A percentile compares a stretch with the other conserved stretches of the same genome.
Conservation (phyloP, 202 grass and related monocot genomes). For the Thinopyrum obtusiflorum region DNA sequence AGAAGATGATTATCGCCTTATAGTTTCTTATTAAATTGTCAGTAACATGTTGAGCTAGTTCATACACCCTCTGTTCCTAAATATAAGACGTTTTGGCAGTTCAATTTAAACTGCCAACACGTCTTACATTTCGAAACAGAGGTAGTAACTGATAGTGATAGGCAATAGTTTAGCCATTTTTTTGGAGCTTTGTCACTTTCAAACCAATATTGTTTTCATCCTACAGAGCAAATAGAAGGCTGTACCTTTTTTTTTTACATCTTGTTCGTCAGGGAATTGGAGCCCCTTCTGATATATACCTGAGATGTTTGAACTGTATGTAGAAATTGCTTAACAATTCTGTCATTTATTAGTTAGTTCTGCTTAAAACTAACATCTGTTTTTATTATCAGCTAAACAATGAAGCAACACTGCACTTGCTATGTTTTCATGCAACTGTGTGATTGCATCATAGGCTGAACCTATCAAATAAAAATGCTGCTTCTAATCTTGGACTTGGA, state of each 20-base stretch:
- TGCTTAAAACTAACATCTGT: not conserved
- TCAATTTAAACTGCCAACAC: too few species aligned
- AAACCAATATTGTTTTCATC: not conserved
- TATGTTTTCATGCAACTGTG: not conserved
- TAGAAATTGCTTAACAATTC: not conserved
- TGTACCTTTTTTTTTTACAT: not conserved
- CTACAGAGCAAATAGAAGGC: not conserved
- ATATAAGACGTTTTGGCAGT: too few species aligned
- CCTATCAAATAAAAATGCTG: not conserved
- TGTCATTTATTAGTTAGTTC: conserved; percentile 3
- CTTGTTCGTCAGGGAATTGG: not conserved
- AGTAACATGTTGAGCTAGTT: not conserved
- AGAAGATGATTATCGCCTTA: too few species aligned
- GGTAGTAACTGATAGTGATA: not conserved
- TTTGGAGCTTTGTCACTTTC: not conserved
- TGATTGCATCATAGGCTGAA: not conserved
- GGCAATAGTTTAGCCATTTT: not conserved
- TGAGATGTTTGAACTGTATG: not conserved
- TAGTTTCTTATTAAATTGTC: not conserved
- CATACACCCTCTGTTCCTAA: too few species aligned
- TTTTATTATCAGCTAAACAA: not conserved
- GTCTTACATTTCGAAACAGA: too few species aligned
- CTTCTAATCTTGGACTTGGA: not conserved
- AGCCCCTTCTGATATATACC: not conserved
- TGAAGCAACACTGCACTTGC: not conserved